phyloP scores from a whole-genome alignment of 768 basidiomycete species.

The Wakefieldia striispora region DNA sequence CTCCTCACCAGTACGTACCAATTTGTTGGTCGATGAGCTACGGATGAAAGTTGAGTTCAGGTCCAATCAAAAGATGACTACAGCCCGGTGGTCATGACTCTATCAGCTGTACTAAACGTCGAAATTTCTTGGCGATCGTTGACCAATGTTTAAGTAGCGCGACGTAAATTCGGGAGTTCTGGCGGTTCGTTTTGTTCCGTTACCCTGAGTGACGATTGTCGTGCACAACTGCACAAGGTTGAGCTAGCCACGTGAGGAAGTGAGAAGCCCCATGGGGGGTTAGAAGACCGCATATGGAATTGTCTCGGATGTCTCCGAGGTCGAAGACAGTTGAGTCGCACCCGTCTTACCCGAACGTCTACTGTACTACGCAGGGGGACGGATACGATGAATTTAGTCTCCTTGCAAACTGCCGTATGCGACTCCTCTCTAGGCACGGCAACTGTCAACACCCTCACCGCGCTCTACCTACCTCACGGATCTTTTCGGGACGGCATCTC shows the following conservation, averaged over 20 bases:
- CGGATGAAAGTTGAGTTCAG: constrained; percentile 4
- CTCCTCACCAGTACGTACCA: not conserved
- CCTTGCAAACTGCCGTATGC: constrained; percentile 4
- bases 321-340: too few species aligned
- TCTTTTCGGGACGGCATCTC: not conserved
- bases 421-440: not conserved
- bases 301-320: too few species aligned
- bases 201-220: constrained; percentile 2
- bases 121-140: not conserved
- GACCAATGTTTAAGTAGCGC: too few species aligned
- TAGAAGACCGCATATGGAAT: too few species aligned
- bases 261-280: too few species aligned
- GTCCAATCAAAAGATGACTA: constrained; percentile 2
- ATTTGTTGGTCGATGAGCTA: not conserved
- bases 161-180: not conserved
- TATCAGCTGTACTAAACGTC: not conserved
- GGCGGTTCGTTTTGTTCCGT: not conserved
- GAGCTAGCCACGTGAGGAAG: not conserved
- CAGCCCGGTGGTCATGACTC: too few species aligned
- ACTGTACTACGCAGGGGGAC: too few species aligned
- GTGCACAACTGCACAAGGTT: too few species aligned
- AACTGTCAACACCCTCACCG: constrained; percentile 8
- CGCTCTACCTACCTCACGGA: constrained; percentile 1
- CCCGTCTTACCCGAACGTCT: not conserved
- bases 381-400: constrained; percentile 2